Evolutionary conservation across 768 basidiomycete genomes (phyloP).

Genomic region (Daedalea quercina): DNA sequence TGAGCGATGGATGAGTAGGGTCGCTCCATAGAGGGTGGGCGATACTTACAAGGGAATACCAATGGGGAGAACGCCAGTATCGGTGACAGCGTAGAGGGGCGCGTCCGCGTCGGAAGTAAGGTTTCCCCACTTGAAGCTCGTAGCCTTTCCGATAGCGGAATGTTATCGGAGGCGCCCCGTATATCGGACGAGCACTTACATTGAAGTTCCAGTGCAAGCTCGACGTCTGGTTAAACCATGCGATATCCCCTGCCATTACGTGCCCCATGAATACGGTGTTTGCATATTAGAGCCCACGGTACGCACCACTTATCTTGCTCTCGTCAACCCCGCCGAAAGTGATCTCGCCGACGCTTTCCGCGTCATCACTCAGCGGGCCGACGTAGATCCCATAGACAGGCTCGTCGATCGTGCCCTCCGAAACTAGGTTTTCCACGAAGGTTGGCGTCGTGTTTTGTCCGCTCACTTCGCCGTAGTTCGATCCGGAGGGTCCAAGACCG

Average conservation of each 20-base stretch:
- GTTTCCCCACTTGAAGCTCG: too few relatives aligned
- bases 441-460: constrained; percentile 3
- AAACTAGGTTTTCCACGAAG: constrained; percentile 2
- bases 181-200: not conserved
- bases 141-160: too few relatives aligned
- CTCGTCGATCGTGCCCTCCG: constrained; percentile 1
- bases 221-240: not conserved
- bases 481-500: constrained; percentile 3
- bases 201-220: constrained; percentile 2
- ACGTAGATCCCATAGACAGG: constrained; percentile 3
- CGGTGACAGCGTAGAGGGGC: not conserved
- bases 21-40: not conserved
- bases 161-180: not conserved
- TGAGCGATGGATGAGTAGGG: not conserved
- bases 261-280: not conserved
- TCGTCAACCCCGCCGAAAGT: constrained; percentile 5
- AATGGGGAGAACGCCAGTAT: constrained; percentile 1
- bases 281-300: not conserved
- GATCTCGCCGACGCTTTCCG: constrained; percentile 5
- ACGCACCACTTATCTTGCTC: constrained; percentile 1
- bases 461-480: constrained; percentile 2
- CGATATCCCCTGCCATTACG: not conserved
- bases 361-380: not conserved
- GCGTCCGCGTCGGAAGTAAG: not conserved
- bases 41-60: not conserved